Evolutionary conservation across 2,329 filamentous ascomycete species (phyloP), one percentile per base, ranked within the genome.

Genomic region (Cryoendolithus antarcticus): DNA sequence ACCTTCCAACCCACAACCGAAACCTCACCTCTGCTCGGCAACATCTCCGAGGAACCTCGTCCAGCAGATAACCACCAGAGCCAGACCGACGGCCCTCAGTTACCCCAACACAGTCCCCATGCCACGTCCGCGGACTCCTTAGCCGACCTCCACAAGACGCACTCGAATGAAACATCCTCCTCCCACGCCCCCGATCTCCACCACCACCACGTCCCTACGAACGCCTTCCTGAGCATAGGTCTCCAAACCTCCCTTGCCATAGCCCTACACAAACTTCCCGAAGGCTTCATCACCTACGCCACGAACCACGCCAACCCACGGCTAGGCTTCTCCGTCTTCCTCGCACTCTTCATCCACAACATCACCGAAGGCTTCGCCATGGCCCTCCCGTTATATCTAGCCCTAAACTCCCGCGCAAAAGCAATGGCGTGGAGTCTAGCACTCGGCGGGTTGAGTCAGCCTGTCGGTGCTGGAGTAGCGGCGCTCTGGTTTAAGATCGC

Each of bases 321-420:
- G 0, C 75, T 98, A 0, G 91, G 91, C 12, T 77, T 94, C 61
- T 82, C 84, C 38, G 86, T 98, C 39, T 98, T 98, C 64, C 75
- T 96, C 60, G 89, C 91, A 1, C 73, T 98, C 6, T 94, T 94
- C 57, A 89, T 98, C 43, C 91, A 98, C 70, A 98, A 96, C 64
- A 93, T 98, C 54, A 88, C 86, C 21, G 91, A 98, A 64, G 91
- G 91, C 2, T 96, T 96, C 57, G 85, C 88, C 45, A 82, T 98
- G 72, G 86, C 86, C 0, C 66, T 98, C 1, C 91, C 91, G 0
- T 70, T 98, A 0, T 98, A 93, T 61, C 82, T 98, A 53, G 91
- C 91, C 1, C 74, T 95, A 27, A 74, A 80, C 45, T 89, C 79
- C 42, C 80, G 86, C 34, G 66, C 75, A 56, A 81, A 79, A 51